Evolutionary conservation across 768 basidiomycete genomes (phyloP).

Genomic region (Lyophyllum atratum): DNA sequence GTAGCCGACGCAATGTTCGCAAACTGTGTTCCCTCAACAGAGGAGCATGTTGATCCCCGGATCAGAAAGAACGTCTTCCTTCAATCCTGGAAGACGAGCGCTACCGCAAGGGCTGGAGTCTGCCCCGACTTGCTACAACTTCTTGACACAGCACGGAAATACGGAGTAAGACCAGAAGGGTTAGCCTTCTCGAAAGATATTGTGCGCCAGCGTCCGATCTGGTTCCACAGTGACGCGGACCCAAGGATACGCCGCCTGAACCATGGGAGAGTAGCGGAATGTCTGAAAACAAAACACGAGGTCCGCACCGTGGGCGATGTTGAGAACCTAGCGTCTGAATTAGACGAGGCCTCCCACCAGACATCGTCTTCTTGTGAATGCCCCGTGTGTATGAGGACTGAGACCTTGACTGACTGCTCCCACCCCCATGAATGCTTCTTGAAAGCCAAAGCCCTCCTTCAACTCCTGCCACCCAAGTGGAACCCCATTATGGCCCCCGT

Average conservation of each 20-base stretch:
- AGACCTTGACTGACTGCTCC: not conserved
- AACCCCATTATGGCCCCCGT: too few relatives aligned
- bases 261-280: conserved; percentile 8
- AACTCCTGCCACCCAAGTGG: conserved; percentile 22
- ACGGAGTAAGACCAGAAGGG: conserved; percentile 4
- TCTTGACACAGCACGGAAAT: conserved; percentile 22
- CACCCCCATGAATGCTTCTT: conserved; percentile 17
- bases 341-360: too few relatives aligned
- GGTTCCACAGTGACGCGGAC: conserved; percentile 28
- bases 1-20: conserved; percentile 26
- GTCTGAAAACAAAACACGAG: conserved; percentile 17
- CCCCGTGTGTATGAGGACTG: not conserved
- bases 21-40: not conserved
- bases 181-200: conserved; percentile 7
- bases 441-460: conserved; percentile 14
- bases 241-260: not conserved
- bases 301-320: conserved; percentile 10
- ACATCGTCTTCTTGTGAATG: not conserved
- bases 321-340: not conserved
- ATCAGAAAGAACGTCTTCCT: conserved; percentile 22
- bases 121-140: not conserved
- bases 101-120: not conserved
- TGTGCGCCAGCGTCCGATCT: conserved; percentile 25
- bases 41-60: not conserved
- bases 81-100: conserved; percentile 25